phyloP scores from a whole-genome alignment of 805 yeast genomes.

The Zygoascus bituminiphila region DNA sequence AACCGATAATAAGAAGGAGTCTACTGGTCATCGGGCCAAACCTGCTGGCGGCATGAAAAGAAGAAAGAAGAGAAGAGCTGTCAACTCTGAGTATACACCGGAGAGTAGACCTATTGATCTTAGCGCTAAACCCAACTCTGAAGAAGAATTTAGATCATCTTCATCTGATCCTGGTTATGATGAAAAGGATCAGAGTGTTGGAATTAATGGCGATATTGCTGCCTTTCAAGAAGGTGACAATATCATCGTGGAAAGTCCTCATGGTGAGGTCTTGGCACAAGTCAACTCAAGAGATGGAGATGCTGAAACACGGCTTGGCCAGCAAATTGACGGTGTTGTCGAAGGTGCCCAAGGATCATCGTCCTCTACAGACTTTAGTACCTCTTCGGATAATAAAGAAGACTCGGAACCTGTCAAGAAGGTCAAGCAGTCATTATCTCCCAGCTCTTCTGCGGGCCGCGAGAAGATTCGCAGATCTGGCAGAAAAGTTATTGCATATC shows the following conservation, averaged over 20 bases:
- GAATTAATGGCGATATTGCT: slow-evolving; percentile 22
- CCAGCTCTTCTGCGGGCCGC: not conserved
- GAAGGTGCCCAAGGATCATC: slow-evolving; percentile 1
- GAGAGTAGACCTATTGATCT: slow-evolving; percentile 22
- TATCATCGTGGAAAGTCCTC: slow-evolving; percentile 69
- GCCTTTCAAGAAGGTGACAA: slow-evolving; percentile 64
- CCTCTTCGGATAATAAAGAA: not conserved
- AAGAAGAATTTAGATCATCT: not conserved
- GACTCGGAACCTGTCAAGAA: not conserved
- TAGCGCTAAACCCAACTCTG: slow-evolving; percentile 11
- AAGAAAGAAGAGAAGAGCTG: slow-evolving; percentile 13
- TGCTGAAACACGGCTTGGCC: slow-evolving; percentile 12
- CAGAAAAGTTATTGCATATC: slow-evolving; percentile 57
- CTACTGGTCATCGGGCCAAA: slow-evolving; percentile 11
- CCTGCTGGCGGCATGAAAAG: slow-evolving; percentile 23
- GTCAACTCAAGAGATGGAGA: slow-evolving; percentile 27
- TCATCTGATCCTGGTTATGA: not conserved
- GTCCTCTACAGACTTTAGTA: not conserved
- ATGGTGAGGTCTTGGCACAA: slow-evolving; percentile 71
- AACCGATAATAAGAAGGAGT: slow-evolving; percentile 54
- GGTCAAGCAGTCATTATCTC: not conserved
- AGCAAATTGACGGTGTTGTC: not conserved
- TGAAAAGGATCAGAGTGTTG: slow-evolving; percentile 14
- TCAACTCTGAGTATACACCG: slow-evolving; percentile 6
- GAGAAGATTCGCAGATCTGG: slow-evolving; percentile 1